Conservation (phyloP, 1,139 yeast genomes). For the Candida glucosophila region DNA sequence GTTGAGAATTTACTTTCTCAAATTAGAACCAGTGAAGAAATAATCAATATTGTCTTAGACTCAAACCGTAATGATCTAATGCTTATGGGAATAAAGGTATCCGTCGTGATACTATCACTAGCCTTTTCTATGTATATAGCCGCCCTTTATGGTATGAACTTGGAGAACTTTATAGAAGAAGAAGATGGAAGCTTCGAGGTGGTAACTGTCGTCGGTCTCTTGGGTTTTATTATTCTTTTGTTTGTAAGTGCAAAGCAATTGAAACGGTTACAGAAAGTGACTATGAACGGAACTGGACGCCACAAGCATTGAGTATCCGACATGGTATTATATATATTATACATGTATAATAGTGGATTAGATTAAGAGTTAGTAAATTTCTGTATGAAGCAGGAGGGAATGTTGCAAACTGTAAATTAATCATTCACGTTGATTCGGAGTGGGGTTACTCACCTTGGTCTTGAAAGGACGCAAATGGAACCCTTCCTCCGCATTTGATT, state of each 20-base stretch:
- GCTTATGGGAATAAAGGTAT: constrained; percentile 36
- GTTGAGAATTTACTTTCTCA: constrained; percentile 32
- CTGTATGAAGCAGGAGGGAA: not conserved
- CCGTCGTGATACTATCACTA: constrained; percentile 33
- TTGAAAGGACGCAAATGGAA: constrained; percentile 37
- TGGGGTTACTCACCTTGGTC: constrained; percentile 20
- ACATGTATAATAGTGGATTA: not conserved
- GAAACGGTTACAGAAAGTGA: constrained; percentile 27
- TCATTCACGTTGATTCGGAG: constrained; percentile 22
- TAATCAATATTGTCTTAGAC: constrained; percentile 37
- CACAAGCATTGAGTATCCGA: constrained; percentile 3
- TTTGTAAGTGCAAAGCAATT: constrained; percentile 22
- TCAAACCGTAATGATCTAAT: constrained; percentile 40
- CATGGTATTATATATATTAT: constrained; percentile 1
- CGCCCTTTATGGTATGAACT: constrained; percentile 38
- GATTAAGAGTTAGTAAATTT: not conserved
- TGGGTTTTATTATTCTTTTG: constrained; percentile 11
- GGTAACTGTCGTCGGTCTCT: constrained; percentile 21
- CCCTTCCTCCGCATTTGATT: constrained; percentile 15
- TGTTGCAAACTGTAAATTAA: too few species aligned
- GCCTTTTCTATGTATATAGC: constrained; percentile 32
- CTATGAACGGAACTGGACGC: constrained; percentile 26
- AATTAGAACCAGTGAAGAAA: constrained; percentile 39
- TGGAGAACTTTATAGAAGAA: constrained; percentile 29
- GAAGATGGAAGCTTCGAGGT: constrained; percentile 29